A percentile compares a stretch with the other conserved stretches of the same genome.
Conservation (phyloP, 495 filamentous ascomycete species). For the Talaromyces thailandensis region DNA sequence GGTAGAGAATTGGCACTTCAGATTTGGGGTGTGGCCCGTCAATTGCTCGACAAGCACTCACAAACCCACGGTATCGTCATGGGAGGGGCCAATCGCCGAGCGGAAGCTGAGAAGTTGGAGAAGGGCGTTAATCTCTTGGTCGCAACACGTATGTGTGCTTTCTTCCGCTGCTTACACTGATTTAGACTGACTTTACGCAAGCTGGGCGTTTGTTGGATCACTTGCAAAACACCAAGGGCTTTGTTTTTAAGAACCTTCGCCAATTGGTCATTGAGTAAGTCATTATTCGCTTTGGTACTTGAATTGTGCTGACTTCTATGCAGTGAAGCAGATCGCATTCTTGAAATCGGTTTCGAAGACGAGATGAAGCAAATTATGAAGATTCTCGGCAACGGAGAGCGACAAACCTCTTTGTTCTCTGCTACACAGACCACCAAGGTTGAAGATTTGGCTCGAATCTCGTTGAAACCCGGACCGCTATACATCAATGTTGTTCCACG, state of each 20-base stretch:
- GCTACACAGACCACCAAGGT: conserved; percentile 98
- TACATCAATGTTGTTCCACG: conserved; percentile 89
- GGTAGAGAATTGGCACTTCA: conserved; percentile 81
- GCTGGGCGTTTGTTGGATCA: conserved; percentile 91
- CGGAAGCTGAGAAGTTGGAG: conserved; percentile 86
- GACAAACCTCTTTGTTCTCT: conserved; percentile 95
- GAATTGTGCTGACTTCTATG: not conserved
- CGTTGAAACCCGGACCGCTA: conserved; percentile 79
- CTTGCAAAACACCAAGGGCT: conserved; percentile 83
- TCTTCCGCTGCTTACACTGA: not conserved
- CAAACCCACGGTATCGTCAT: conserved; percentile 96
- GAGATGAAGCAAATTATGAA: conserved; percentile 97
- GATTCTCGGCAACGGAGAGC: conserved; percentile 78
- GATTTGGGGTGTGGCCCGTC: conserved; percentile 90
- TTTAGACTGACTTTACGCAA: not conserved
- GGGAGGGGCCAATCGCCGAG: conserved; percentile 83
- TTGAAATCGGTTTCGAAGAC: conserved; percentile 97
- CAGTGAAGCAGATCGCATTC: conserved; percentile 83
- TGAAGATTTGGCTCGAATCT: conserved; percentile 91
- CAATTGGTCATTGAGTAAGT: conserved; percentile 84
- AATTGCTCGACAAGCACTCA: conserved; percentile 78
- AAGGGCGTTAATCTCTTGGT: conserved; percentile 94
- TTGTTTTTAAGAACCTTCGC: conserved; percentile 88
- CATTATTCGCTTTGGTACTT: not conserved
- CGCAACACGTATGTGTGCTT: conserved; percentile 45